Base-by-base conservation (phyloP, 2,329 filamentous ascomycete genomes). In the Ploettnerulaceae sp. region DNA sequence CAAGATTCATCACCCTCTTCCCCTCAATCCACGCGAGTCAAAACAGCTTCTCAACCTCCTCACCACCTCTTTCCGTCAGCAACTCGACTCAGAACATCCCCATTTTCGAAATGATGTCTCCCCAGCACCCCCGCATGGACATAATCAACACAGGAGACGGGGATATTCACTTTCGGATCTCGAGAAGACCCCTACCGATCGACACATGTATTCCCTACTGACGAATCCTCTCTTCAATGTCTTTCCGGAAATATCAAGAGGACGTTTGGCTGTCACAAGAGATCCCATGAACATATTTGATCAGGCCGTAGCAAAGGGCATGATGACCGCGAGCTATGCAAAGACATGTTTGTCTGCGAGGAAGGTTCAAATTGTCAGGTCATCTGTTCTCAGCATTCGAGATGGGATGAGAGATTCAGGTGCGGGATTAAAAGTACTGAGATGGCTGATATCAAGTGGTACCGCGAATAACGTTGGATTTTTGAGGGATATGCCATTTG, bases 11-110 rank as follows among this genome's bases (percentile, higher is more conserved):
- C 68, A 67, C 32, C 37, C 64, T 69, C 22, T 74, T 3, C 73
- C 79, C 18, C 68, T 81, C 12, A 77, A 71, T 20, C 68, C 72
- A 4, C 71, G 71, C 47, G 77, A 84, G 57, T 79, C 75, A 12
- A 69, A 77, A 51, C 73, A 78, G 56, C 68, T 85, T 6, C 71
- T 84, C 31, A 72, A 69, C 43, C 69, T 79, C 15, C 71, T 85
- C 53, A 82, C 78, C 17, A 72, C 71, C 31, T 83, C 79, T 9
- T 85, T 85, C 62, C 72, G 78, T 54, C 69, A 72, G 39, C 78
- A 83, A 48, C 72, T 85, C 32, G 79, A 84, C 57, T 70, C 68
- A 43, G 73, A 76, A 48, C 74, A 82, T 64, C 54, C 53, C 62
- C 47, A 37, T 3, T 48, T 48, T 33, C 32, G 31, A 5, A 29